Conservation (phyloP, 345 rosid species). For the Citrus maxima region DNA sequence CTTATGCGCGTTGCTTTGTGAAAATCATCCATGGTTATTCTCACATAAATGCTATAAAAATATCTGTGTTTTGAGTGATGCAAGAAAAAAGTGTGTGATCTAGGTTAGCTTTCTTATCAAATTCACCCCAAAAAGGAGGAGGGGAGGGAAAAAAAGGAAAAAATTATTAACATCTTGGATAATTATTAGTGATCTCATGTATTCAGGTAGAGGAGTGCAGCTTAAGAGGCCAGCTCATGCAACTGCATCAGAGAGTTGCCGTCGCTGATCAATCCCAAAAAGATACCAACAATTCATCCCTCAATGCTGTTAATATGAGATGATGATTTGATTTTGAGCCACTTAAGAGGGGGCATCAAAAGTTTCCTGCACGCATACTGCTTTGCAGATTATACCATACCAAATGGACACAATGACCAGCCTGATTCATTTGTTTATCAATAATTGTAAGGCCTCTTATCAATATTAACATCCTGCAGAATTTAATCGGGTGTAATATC, state of each 20-base stretch:
- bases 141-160: too few relatives aligned
- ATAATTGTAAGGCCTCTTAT: not conserved
- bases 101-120: not conserved
- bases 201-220: slow-evolving; percentile 77
- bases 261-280: not conserved
- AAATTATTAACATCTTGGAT: not conserved
- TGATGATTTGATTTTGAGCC: not conserved
- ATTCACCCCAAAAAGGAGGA: too few relatives aligned
- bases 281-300: not conserved
- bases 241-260: slow-evolving; percentile 25
- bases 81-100: not conserved
- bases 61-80: not conserved
- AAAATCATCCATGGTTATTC: not conserved
- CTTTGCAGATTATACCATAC: not conserved
- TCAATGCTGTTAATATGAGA: slow-evolving; percentile 2
- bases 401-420: not conserved
- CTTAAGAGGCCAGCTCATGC: slow-evolving; percentile 63
- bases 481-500: not conserved
- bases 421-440: slow-evolving; percentile 6
- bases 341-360: not conserved
- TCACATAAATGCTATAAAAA: not conserved
- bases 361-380: not conserved
- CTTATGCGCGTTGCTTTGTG: not conserved
- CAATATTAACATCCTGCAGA: not conserved
- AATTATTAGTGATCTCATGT: not conserved